Base-by-base conservation (phyloP, 768 basidiomycete genomes). In the Clavaria fumosa region DNA sequence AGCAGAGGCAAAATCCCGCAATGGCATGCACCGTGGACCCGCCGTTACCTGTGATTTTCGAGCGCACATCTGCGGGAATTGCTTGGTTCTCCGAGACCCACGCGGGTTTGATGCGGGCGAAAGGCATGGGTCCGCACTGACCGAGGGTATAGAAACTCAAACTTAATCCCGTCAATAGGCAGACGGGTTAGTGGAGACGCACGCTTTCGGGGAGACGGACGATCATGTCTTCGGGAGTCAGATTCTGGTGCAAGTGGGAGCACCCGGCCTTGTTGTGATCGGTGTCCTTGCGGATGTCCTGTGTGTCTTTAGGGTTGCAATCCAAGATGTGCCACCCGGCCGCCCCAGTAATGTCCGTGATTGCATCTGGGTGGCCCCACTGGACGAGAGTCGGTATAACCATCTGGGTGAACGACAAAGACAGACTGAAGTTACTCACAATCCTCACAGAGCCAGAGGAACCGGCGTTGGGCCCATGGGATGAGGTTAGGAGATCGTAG, bases 121-220 rank as follows among this genome's bases (percentile, higher is more conserved):
- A 56, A 0, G 42, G 39, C 12, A 31, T 30, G 11, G 17, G 22
- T 14, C 42, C 31, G 20, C 42, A 43, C 42, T 43, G n/a, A n/a
- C n/a, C n/a, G n/a, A n/a, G n/a, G n/a, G 24, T 7, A 35, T 17
- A 12, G 7, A 30, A 6, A 38, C 14, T 11, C 22, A 23, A 7
- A 33, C 14, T 11, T 19, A 39, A 23, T 3, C 9, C 34, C n/a
- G 23, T 4, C 23, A 38, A 11, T 14, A n/a, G 10, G n/a, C 3
- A 27, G n/a, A 19, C 14, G 4, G 4, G 33, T 26, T 30, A 17
- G 7, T 35, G 12, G 18, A 32, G 11, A 57, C 63, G 30, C 40
- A 72, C 72, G 36, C 54, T 55, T 45, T 72, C 62, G 3, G 72
- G 71, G 5, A 75, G 47, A 14, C 70, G 60, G 20, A 72, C 69